These are phyloP conservation scores for Annulohypoxylon bovei DNA, from an alignment of 495 filamentous ascomycete species.

Conservation along the genomic window DNA sequence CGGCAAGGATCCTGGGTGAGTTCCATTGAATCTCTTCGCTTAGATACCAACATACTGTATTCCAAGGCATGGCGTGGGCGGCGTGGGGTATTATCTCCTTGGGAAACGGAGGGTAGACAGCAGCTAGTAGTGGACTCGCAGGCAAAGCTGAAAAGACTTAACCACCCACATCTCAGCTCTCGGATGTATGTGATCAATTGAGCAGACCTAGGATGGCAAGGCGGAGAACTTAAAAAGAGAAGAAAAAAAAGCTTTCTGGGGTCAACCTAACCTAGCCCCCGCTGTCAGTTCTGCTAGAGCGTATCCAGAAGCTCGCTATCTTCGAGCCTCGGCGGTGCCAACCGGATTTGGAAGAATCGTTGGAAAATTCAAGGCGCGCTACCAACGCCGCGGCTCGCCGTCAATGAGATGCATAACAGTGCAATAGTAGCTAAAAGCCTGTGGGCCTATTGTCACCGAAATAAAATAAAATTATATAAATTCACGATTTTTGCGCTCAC, in stretches of 20 bases:
- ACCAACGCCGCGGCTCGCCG: background rate
- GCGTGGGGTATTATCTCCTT: background rate
- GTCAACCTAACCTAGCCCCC: background rate
- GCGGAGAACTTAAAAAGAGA: background rate
- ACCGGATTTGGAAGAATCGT: conserved; percentile 23
- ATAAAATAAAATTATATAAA: background rate
- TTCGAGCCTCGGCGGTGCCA: conserved; percentile 14
- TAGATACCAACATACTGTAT: background rate
- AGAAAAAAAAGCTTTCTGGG: background rate
- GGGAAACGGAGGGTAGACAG: background rate
- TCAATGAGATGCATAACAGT: background rate
- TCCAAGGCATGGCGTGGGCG: background rate
- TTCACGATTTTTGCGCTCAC: background rate
- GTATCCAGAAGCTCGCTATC: conserved; percentile 24
- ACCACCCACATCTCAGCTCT: background rate
- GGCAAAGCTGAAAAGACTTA: background rate
- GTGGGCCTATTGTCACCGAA: background rate
- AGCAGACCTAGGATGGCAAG: background rate
- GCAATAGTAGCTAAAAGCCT: background rate
- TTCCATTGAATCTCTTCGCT: background rate
- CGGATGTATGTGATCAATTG: background rate
- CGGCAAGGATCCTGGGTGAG: background rate
- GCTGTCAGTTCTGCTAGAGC: background rate
- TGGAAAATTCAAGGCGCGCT: background rate
- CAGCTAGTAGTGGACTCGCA: no score